Evolutionary conservation across 495 filamentous ascomycete genomes (phyloP), one percentile per base, ranked within the genome.

Genomic region (Neurospora terricola): DNA sequence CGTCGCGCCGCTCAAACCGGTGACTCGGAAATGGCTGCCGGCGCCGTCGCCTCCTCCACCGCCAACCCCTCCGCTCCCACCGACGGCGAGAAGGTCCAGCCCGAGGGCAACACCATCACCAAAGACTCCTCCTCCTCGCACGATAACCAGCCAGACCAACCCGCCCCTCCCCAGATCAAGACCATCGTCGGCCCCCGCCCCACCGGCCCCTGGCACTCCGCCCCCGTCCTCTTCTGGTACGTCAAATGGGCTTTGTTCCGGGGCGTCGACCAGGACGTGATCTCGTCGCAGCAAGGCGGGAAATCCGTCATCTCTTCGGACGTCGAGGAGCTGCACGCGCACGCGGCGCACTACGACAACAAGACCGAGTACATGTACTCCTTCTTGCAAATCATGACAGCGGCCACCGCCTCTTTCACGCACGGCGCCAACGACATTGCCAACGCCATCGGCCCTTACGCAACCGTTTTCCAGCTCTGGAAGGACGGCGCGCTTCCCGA

Each of bases 341-440:
- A 85, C 30, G 89, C 88, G 11, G 81, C 83, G 30, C 89, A 91
- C 78, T 94, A 90, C 81, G 87, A 91, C 81, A 93, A 93, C 82
- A 87, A 89, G 77, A 89, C 90, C 79, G 92, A 94, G 81, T 89
- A 93, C 83, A 86, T 88, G 73, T 93, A 90, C 82, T 89, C 89
- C 38, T 92, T 92, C 82, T 80, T 92, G 68, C 91, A 94, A 81
- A 80, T 93, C 73, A 77, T 92, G 73, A 93, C 90, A 23, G 92
- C 92, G 34, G 87, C 87, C 77, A 91, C 90, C 37, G 89, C 90
- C 6, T 92, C 90, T 6, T 92, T 94, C 70, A 90, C 91, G 3
- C 92, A 94, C 81, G 91, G 92, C 70, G 90, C 92, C 75, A 95
- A 95, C 80, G 92, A 94, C 78, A 88, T 94, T 70, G 82, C 88